Evolutionary conservation across 306 rosid genomes (phyloP).

Genomic region (Malus orientalis): DNA sequence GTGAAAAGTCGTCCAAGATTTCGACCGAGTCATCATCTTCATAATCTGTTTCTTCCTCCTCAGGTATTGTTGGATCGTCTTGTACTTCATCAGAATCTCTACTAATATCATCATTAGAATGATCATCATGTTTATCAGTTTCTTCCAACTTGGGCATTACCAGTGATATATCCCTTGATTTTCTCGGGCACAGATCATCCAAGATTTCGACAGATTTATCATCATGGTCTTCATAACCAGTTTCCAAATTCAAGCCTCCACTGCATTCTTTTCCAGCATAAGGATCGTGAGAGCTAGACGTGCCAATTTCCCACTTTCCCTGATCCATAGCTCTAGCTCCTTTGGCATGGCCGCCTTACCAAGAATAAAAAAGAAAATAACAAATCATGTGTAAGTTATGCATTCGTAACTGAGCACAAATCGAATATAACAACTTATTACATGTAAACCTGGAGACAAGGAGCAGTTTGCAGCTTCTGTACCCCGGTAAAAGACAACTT

Average conservation of each 20-base stretch:
- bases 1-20: not conserved
- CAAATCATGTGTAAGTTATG: not conserved
- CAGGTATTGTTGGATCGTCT: too few relatives aligned
- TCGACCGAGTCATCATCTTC: not conserved
- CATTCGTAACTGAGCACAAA: not conserved
- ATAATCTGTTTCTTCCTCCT: not conserved
- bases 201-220: too few relatives aligned
- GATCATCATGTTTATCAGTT: too few relatives aligned
- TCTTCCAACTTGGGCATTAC: too few relatives aligned
- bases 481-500: not conserved
- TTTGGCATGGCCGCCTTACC: too few relatives aligned
- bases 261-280: not conserved
- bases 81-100: too few relatives aligned
- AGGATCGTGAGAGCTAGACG: not conserved
- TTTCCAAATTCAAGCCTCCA: too few relatives aligned
- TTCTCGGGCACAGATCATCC: too few relatives aligned
- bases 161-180: too few relatives aligned
- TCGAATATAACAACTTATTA: not conserved
- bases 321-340: not conserved
- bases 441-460: not conserved
- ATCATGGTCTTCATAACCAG: too few relatives aligned
- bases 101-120: too few relatives aligned
- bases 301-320: not conserved
- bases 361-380: not conserved
- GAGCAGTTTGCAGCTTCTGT: not conserved